Evolutionary conservation across 768 basidiomycete species (phyloP), one percentile per base, ranked within the genome.

Genomic region (Coprinellus aureogranulatus): DNA sequence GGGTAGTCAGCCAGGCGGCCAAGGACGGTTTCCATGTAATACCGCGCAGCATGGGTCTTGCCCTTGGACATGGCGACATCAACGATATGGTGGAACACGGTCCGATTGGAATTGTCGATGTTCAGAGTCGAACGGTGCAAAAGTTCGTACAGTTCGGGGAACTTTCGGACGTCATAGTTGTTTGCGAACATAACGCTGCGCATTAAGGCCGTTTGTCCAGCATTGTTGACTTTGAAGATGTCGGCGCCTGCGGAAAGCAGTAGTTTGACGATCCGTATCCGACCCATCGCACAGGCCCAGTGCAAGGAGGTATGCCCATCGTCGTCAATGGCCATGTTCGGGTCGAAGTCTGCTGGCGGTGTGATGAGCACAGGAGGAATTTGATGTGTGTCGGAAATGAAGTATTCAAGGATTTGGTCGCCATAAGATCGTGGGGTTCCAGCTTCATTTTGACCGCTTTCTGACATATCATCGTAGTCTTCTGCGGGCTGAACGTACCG

Each of bases 211-310:
- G 97, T 98, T 72, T 98, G 97, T 2, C 97, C 97, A 11, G 93
- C 85, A 67, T 90, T 92, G 76, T 98, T 99, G 62, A 95, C 94
- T 63, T 90, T 88, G 80, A 96, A 99, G 62, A 97, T 93, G 69
- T 98, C 94, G 14, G 96, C 96, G 20, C 95, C 94, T 2, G 95
- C 91, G 0, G 92, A 89, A 41, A 99, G 80, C 26, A 99, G 81
- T 8, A 98, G 80, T 69, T 98, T 98, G 65, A 98, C 94, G 60
- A 98, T 89, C 31, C 96, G 87, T 55, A 98, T 87, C 41, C 97
- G 89, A 28, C 97, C 97, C 96, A 99, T 98, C 11, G 97, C 97
- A 65, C 93, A 95, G 3, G 95, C 96, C 97, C 97, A 99, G 64
- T 99, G 97, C 14, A 99, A 75, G 22, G 97, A 86, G 0, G 95